A percentile compares a stretch with the other conserved stretches of the same genome.
phyloP scores from a whole-genome alignment of 192 early-diverging fungal species.

The Chytriomyces confervae region DNA sequence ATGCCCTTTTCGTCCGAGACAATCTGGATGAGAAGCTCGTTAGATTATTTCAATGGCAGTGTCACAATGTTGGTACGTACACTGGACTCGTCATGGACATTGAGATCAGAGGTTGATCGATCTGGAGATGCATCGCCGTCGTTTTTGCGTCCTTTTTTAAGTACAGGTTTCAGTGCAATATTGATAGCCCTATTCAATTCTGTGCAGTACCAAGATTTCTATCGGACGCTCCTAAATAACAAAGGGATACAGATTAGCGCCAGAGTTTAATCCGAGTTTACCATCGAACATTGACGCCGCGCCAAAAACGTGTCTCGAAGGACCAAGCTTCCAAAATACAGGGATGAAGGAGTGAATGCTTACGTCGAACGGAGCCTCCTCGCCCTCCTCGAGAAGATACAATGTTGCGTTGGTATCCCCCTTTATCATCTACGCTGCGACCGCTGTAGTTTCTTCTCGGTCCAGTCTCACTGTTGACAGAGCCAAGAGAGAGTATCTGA shows the following conservation, averaged over 20 bases:
- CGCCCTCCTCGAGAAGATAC: conserved; percentile 36
- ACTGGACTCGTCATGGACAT: not conserved
- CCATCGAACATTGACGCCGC: not conserved
- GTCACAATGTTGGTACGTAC: not conserved
- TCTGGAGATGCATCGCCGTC: conserved; percentile 10
- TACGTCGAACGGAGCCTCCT: conserved; percentile 33
- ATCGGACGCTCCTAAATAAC: not conserved
- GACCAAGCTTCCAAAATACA: not conserved
- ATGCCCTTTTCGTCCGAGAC: not conserved
- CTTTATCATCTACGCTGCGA: conserved; percentile 4
- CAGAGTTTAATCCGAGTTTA: not conserved
- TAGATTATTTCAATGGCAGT: not conserved
- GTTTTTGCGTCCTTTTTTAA: not conserved
- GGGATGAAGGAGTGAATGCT: not conserved
- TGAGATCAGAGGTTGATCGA: not conserved
- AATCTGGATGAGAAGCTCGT: not conserved
- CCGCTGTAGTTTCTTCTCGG: conserved; percentile 35
- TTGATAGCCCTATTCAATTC: not conserved
- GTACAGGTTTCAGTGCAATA: no score
- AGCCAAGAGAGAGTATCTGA: conserved; percentile 44
- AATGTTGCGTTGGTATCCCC: conserved; percentile 8
- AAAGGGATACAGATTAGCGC: not conserved
- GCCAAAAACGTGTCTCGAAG: not conserved
- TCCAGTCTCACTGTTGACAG: conserved; percentile 49
- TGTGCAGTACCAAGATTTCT: not conserved